Evolutionary conservation across 1,284 basidiomycete species (phyloP).

Genomic region (Melampsora larici-populina): DNA sequence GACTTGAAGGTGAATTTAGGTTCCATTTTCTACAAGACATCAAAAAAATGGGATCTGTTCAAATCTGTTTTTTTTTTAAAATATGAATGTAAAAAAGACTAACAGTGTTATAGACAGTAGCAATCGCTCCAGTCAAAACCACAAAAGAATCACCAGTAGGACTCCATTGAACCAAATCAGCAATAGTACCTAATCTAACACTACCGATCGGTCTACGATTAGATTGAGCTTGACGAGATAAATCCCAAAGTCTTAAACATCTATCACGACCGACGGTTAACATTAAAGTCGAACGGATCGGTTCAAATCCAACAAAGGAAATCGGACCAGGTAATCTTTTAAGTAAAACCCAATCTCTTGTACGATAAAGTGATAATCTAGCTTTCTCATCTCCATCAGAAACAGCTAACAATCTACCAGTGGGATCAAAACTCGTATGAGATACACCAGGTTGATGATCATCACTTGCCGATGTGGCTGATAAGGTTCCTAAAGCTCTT

Average conservation of each 20-base stretch:
- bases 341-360: conserved; percentile 40
- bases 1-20: conserved; percentile 41
- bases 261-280: conserved; percentile 38
- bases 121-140: conserved; percentile 31
- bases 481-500: conserved; percentile 37
- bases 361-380: conserved; percentile 35
- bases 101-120: conserved; percentile 42
- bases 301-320: not conserved
- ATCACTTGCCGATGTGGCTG: conserved; percentile 20
- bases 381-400: conserved; percentile 37
- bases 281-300: conserved; percentile 24
- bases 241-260: conserved; percentile 43
- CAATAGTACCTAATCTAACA: conserved; percentile 31
- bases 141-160: conserved; percentile 30
- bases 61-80: not conserved
- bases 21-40: conserved; percentile 18
- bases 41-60: not conserved
- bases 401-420: conserved; percentile 27
- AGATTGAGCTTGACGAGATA: conserved; percentile 11
- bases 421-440: conserved; percentile 16
- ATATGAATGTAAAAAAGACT: not conserved
- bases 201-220: conserved; percentile 41
- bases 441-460: conserved; percentile 32
- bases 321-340: conserved; percentile 34
- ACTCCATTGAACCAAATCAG: conserved; percentile 38